Conservation (phyloP, 805 yeast species). For the Tanozyma kutaoensis region DNA sequence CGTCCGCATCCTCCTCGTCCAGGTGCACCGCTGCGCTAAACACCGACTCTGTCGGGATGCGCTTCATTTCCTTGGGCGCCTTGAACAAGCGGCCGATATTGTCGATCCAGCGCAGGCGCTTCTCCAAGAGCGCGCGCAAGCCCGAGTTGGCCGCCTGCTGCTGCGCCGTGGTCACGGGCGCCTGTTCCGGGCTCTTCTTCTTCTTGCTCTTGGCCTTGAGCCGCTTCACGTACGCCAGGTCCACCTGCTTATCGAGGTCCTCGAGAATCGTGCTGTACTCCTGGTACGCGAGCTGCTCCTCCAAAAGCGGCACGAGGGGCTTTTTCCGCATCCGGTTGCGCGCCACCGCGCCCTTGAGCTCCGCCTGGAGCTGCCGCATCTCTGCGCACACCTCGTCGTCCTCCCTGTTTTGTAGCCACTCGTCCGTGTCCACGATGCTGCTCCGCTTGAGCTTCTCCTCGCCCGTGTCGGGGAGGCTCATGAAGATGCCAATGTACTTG, state of each 20-base stretch:
- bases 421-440: constrained; percentile 38
- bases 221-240: constrained; percentile 80
- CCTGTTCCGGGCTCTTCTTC: constrained; percentile 29
- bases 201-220: constrained; percentile 60
- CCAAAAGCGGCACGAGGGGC: constrained; percentile 55
- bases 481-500: constrained; percentile 79
- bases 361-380: constrained; percentile 57
- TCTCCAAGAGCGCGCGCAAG: constrained; percentile 66
- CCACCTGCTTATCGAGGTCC: constrained; percentile 92
- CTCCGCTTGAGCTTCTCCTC: constrained; percentile 6
- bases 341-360: constrained; percentile 45
- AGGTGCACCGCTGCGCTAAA: constrained; percentile 27
- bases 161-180: constrained; percentile 22
- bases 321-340: constrained; percentile 59
- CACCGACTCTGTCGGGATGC: constrained; percentile 54
- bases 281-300: constrained; percentile 88
- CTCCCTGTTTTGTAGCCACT: constrained; percentile 69
- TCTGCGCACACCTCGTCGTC: constrained; percentile 93
- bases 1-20: constrained; percentile 21
- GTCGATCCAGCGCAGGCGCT: constrained; percentile 77
- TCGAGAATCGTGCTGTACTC: constrained; percentile 84
- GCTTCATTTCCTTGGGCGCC: constrained; percentile 54
- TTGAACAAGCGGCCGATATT: constrained; percentile 81
- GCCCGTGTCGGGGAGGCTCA: constrained; percentile 33
- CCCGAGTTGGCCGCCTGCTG: constrained; percentile 71